A percentile compares a stretch with the other conserved stretches of the same genome.
phyloP scores from a whole-genome alignment of 1,284 basidiomycete species.

The Boletellus deceptivus region DNA sequence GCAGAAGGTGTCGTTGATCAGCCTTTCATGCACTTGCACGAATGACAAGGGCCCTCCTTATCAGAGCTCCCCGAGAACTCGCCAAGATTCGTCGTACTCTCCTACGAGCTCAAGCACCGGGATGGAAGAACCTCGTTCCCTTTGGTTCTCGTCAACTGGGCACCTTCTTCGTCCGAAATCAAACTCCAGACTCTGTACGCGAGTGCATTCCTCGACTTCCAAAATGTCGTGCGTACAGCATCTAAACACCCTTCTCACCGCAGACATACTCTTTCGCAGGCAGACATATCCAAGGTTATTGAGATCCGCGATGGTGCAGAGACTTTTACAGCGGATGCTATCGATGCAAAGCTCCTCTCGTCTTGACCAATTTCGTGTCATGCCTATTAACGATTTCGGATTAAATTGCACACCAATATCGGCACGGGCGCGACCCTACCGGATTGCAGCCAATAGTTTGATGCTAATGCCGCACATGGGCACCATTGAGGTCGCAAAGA shows the following conservation, averaged over 20 bases:
- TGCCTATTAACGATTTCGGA: neutral
- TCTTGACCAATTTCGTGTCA: constrained; percentile 6
- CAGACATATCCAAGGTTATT: constrained; percentile 71
- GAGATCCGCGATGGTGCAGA: constrained; percentile 82
- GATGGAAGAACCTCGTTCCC: constrained; percentile 89
- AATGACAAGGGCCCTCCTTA: neutral
- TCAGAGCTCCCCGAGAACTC: constrained; percentile 88
- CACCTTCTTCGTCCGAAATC: constrained; percentile 71
- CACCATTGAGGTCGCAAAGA: too few species aligned
- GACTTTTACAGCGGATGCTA: constrained; percentile 66
- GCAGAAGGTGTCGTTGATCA: constrained; percentile 57
- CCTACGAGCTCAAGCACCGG: constrained; percentile 76
- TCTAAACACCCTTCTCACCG: neutral
- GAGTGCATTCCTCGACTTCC: constrained; percentile 78
- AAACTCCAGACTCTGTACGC: constrained; percentile 81
- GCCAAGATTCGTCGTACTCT: constrained; percentile 84
- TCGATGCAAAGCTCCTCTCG: constrained; percentile 61
- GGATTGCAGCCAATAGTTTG: neutral
- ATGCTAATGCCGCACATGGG: constrained; percentile 1
- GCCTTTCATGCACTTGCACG: neutral
- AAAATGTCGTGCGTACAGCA: constrained; percentile 56
- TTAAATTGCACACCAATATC: neutral
- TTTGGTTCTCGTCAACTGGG: constrained; percentile 85
- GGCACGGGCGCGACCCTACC: neutral
- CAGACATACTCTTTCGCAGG: constrained; percentile 39